A percentile compares a stretch with the other conserved stretches of the same genome.
These are phyloP conservation scores for Isabelozyma gotoi DNA, from an alignment of 805 yeast genomes.

Conservation along the genomic window DNA sequence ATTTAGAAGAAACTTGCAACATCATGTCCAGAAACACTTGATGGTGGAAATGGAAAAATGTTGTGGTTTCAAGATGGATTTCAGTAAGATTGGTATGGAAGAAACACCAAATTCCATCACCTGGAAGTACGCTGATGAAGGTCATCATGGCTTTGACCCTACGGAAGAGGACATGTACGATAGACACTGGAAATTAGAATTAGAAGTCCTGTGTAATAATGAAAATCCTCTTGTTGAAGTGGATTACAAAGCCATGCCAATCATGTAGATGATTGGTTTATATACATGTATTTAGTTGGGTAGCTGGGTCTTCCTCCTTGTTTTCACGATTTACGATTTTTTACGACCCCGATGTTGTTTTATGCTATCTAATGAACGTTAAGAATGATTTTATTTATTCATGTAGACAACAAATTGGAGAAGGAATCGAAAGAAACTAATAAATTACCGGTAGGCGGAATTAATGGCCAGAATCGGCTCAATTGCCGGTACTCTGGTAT, in stretches of 20 bases:
- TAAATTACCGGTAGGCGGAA: no score
- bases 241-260: conserved; percentile 58
- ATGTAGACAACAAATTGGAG: not conserved
- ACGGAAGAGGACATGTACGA: conserved; percentile 45
- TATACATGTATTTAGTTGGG: not conserved
- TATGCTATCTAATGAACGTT: not conserved
- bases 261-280: conserved; percentile 7
- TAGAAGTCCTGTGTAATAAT: conserved; percentile 65
- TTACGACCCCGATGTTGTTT: not conserved
- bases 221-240: conserved; percentile 67
- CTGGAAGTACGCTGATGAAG: conserved; percentile 63
- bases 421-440: no score
- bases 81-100: conserved; percentile 47
- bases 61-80: conserved; percentile 57
- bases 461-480: no score
- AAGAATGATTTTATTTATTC: no score
- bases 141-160: conserved; percentile 54
- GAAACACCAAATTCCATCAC: conserved; percentile 50
- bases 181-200: conserved; percentile 64
- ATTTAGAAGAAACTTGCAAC: conserved; percentile 71
- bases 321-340: not conserved
- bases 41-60: conserved; percentile 62
- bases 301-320: not conserved
- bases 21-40: conserved; percentile 71
- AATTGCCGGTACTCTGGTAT: no score